A percentile compares a stretch with the other conserved stretches of the same genome.
Evolutionary conservation across 2,329 filamentous ascomycete genomes (phyloP).

Genomic region (Claviceps pusilla): DNA sequence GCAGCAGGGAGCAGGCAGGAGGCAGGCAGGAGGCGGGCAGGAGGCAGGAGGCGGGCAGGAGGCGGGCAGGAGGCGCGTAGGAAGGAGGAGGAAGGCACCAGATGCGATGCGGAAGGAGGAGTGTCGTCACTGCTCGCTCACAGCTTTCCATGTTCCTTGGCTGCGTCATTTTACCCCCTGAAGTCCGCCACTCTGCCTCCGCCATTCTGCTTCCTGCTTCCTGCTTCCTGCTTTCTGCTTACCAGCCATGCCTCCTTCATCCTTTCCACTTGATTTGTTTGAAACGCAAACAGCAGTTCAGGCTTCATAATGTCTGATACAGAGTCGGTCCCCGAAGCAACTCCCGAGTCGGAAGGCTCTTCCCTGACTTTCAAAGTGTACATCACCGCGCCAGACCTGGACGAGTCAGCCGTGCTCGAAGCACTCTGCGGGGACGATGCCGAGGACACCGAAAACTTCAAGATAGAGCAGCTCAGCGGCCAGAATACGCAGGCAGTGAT

Average conservation of each 20-base stretch:
- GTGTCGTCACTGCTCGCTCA: background rate
- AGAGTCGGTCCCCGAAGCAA: background rate
- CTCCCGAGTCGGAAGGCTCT: background rate
- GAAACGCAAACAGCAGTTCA: background rate
- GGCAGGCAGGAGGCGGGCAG: too few relatives aligned
- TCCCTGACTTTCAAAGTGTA: background rate
- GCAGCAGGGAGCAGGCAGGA: too few relatives aligned
- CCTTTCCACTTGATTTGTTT: too few relatives aligned
- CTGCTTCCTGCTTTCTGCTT: background rate
- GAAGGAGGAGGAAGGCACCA: background rate
- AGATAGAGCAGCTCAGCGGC: background rate
- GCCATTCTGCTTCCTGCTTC: background rate
- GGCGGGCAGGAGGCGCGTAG: too few relatives aligned
- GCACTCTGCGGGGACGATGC: background rate
- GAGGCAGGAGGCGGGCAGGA: too few relatives aligned
- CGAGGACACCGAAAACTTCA: background rate
- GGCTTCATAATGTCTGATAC: background rate
- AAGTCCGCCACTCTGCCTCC: background rate
- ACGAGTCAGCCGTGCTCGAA: background rate
- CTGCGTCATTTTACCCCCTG: background rate
- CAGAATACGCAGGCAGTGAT: background rate
- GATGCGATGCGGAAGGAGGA: background rate
- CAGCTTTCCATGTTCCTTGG: background rate
- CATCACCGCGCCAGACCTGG: background rate
- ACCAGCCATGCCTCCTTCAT: background rate